Conservation (phyloP, 176 grass and related monocot species). For the Tillandsia leiboldiana region DNA sequence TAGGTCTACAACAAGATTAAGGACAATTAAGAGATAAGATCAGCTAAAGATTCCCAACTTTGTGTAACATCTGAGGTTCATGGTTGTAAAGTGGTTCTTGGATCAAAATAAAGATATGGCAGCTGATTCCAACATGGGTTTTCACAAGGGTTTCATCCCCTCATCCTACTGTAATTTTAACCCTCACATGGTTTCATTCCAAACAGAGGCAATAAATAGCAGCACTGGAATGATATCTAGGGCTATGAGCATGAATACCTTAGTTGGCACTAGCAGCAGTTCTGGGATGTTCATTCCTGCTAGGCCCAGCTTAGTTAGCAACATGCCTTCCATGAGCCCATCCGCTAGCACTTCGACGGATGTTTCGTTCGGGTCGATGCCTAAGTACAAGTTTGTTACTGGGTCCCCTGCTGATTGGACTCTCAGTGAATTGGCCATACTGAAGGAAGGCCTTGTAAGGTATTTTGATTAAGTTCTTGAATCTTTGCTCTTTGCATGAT, state of each 20-base stretch:
- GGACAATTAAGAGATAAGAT: too few relatives aligned
- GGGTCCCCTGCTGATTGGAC: slow-evolving; percentile 53
- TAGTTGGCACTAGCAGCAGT: slow-evolving; percentile 26
- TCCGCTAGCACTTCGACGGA: slow-evolving; percentile 51
- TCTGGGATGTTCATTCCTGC: slow-evolving; percentile 34
- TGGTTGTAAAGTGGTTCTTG: neutral
- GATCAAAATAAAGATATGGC: slow-evolving; percentile 1
- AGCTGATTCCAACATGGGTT: slow-evolving; percentile 78
- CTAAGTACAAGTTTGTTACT: slow-evolving; percentile 59
- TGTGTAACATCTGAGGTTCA: neutral
- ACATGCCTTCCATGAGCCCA: slow-evolving; percentile 26
- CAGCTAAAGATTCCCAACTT: neutral
- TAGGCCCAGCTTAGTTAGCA: slow-evolving; percentile 22
- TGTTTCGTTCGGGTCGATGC: slow-evolving; percentile 18
- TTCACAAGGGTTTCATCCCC: slow-evolving; percentile 61
- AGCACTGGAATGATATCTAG: slow-evolving; percentile 13
- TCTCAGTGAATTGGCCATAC: slow-evolving; percentile 42
- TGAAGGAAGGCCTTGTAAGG: slow-evolving; percentile 71
- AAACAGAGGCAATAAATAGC: slow-evolving; percentile 29
- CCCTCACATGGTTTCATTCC: slow-evolving; percentile 84
- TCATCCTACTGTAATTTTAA: slow-evolving; percentile 33
- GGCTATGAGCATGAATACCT: slow-evolving; percentile 24
- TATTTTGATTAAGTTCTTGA: slow-evolving; percentile 3
- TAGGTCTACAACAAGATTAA: too few relatives aligned
- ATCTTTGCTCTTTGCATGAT: neutral